phyloP scores from a whole-genome alignment of 2,329 filamentous ascomycete species.

The Elsinoe fawcettii region DNA sequence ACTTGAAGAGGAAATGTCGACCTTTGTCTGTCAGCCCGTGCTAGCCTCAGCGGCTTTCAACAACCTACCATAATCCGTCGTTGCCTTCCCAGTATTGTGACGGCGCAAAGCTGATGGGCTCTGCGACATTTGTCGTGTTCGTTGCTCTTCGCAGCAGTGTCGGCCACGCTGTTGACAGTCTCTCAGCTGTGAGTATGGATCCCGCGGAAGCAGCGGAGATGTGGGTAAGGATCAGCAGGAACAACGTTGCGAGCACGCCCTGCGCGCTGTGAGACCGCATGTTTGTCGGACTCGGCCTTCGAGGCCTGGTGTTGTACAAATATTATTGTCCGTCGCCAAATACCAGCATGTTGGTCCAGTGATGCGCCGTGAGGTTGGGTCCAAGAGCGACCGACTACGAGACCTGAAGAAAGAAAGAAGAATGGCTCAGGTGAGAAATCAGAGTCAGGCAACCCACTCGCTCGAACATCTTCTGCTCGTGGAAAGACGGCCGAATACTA shows the following conservation, averaged over 20 bases:
- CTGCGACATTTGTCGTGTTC: slow-evolving; percentile 22
- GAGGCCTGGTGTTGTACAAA: background rate
- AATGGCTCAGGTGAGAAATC: slow-evolving; percentile 3
- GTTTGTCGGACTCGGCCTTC: background rate
- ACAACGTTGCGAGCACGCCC: background rate
- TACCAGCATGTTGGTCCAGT: slow-evolving; percentile 3
- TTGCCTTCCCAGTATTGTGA: slow-evolving; percentile 34
- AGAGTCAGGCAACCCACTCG: slow-evolving; percentile 1
- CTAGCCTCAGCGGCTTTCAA: background rate
- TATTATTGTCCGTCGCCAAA: background rate
- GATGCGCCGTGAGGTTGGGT: background rate
- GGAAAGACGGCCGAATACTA: slow-evolving; percentile 2
- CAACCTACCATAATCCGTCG: slow-evolving; percentile 22
- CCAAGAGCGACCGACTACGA: background rate
- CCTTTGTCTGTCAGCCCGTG: slow-evolving; percentile 27
- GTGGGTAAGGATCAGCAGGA: slow-evolving; percentile 4
- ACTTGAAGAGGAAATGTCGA: slow-evolving; percentile 33
- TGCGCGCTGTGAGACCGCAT: background rate
- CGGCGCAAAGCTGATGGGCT: slow-evolving; percentile 28
- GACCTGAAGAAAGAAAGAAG: background rate
- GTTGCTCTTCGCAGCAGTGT: background rate
- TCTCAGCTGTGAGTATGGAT: background rate
- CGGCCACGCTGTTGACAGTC: background rate
- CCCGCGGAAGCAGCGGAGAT: slow-evolving; percentile 1
- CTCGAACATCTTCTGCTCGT: background rate